Base-by-base conservation (phyloP, 2,329 filamentous ascomycete genomes). In the Cercospora sp. region DNA sequence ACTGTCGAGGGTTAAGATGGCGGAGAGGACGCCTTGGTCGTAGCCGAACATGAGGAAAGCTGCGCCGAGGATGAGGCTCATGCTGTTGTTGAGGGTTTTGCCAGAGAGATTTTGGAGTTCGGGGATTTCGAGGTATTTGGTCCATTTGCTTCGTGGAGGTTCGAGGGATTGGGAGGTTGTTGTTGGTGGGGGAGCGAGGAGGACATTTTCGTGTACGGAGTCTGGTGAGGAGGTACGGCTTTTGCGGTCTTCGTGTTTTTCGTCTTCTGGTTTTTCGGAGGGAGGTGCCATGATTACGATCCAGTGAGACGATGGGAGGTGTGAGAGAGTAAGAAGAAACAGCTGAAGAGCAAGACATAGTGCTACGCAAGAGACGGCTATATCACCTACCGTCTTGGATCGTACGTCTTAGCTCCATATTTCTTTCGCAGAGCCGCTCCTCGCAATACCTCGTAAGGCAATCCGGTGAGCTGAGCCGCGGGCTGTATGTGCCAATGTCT, bases 11-110 rank as follows among this genome's bases (percentile, higher is more conserved):
- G 61, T 64, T 20, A 64, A 28, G 42, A 68, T 63, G 67, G 78
- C 79, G 66, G 75, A 76, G 78, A 80, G 79, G 58, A 80, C 78
- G 73, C 78, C 73, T 66, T 75, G 68, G 31, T 71, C 69, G 31
- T 68, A 68, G 16, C 65, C 65, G 31, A 66, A 66, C 36, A 66
- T 60, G 55, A 66, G 58, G 30, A 66, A 66, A 8, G 60, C 60
- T 31, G 28, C 26, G 26, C 57, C 57, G 57, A 60, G 57, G n/a
- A 60, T 40, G 31, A 60, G 12, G 28, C 28, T 33, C 57, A 60
- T 60, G 31, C 57, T 60, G 26, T 20, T 16, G 57, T 23, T 60
- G 6, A 60, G 31, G 7, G 57, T 60, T 36, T 30, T 31, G 57
- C 57, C 57, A 2, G 57, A 60, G 7, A 60, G 30, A 13, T 60